Conservation (phyloP, 345 rosid species). For the Pseudoturritis turrita region DNA sequence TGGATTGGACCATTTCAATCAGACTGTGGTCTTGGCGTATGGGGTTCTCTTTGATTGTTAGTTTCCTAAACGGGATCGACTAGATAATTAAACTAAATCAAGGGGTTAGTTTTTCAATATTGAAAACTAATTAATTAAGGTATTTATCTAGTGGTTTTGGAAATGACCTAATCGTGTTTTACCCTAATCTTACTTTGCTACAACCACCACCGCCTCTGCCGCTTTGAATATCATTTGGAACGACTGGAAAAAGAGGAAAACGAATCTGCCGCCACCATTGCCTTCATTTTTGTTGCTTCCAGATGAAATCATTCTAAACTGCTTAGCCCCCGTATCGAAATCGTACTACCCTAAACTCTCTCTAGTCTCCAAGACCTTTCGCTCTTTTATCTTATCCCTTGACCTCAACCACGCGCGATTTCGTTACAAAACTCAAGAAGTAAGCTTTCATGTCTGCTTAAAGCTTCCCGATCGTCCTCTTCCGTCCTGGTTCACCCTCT, state of each 20-base stretch:
- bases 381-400: conserved; percentile 41
- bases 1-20: too few relatives aligned
- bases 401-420: conserved; percentile 46
- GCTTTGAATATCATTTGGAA: background rate
- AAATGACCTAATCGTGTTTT: background rate
- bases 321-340: conserved; percentile 55
- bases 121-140: too few relatives aligned
- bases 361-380: conserved; percentile 53
- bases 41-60: background rate
- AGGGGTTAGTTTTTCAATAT: too few relatives aligned
- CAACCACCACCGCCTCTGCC: background rate
- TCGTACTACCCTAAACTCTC: conserved; percentile 51
- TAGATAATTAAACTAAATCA: too few relatives aligned
- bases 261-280: background rate
- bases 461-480: background rate
- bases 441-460: conserved; percentile 47
- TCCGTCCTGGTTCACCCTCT: background rate
- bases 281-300: conserved; percentile 26
- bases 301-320: conserved; percentile 47
- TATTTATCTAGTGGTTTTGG: too few relatives aligned
- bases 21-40: too few relatives aligned
- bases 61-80: too few relatives aligned
- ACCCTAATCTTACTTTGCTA: background rate
- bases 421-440: conserved; percentile 32
- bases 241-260: background rate